Base-by-base conservation (phyloP, 2,329 filamentous ascomycete species). In the Tolypocladium tundrense region DNA sequence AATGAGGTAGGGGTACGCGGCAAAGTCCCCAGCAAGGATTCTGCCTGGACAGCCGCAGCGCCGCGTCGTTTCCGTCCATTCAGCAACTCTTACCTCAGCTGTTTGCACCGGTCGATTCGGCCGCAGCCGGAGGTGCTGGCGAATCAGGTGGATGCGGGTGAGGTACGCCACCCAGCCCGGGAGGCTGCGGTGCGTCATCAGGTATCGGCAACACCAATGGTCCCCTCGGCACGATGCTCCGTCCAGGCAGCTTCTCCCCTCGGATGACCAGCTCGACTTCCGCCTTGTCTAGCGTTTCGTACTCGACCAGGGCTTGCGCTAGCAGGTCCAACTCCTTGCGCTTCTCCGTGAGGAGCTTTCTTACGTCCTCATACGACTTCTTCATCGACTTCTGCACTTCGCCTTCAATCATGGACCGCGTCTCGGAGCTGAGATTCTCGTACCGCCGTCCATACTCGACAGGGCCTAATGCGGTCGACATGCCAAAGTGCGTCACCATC, bases 241-340 rank as follows among this genome's bases (percentile, higher is more conserved):
- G 89, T 52, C 83, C 81, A 1, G 86, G 79, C 42, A 99, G 77
- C 68, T 88, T 87, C 75, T 97, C 91, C 41, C 94, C 94, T 56
- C 83, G 84, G 62, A 99, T 86, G 7, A 97, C 90, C 77, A 88
- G 90, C 72, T 92, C 86, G 62, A 97, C 95, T 72, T 99, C 94
- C 3, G 88, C 86, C 72, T 88, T 89, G 71, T 88, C 88, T 55
- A 99, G 76, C 0, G 91, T 97, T 78, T 99, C 94, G 72, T 97
- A 97, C 72, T 97, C 87, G 40, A 99, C 85, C 11, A 99, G 80
- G 7, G 92, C 94, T 68, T 92, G 86, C 35, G 94, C 93, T 11
- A 99, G 78, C 13, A 90, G 78, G 66, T 99, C 93, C 9, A 99
- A 81, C 72, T 96, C 93, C 59, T 88, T 87, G 58, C 91, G 85